Percentiles rank a stretch among this genome's conserved stretches.
These are phyloP conservation scores for Wickerhamomyces xylosicus DNA, from an alignment of 805 yeast genomes.

Conservation along the genomic window DNA sequence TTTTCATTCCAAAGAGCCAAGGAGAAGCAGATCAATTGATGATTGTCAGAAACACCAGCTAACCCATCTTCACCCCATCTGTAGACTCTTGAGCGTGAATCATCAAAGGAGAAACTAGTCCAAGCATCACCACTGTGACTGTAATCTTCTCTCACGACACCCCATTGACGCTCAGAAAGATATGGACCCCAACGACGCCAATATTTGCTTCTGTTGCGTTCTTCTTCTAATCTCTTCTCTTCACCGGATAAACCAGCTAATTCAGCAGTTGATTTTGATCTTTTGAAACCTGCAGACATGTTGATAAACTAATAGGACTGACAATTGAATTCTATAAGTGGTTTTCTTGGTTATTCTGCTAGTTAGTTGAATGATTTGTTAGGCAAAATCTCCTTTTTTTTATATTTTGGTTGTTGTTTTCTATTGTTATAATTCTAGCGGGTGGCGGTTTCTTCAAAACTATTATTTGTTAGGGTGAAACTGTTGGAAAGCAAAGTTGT, in stretches of 20 bases:
- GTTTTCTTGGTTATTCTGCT: too few relatives aligned
- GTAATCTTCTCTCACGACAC: conserved; percentile 76
- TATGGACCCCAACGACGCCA: conserved; percentile 93
- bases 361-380: too few relatives aligned
- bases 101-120: conserved; percentile 80
- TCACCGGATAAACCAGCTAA: conserved; percentile 22
- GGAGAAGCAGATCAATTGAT: conserved; percentile 65
- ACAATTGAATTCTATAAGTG: too few relatives aligned
- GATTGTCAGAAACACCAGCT: conserved; percentile 82
- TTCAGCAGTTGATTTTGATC: conserved; percentile 17
- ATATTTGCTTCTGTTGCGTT: conserved; percentile 31
- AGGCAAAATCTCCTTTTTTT: too few relatives aligned
- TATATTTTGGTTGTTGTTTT: too few relatives aligned
- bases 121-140: conserved; percentile 84
- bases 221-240: conserved; percentile 26
- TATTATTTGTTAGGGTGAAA: too few relatives aligned
- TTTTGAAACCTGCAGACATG: conserved; percentile 2
- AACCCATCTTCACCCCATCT: conserved; percentile 97
- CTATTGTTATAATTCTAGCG: too few relatives aligned
- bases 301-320: too few relatives aligned
- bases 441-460: too few relatives aligned
- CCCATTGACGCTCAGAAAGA: conserved; percentile 80
- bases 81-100: conserved; percentile 68
- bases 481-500: too few relatives aligned
- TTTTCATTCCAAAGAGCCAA: conserved; percentile 89